A percentile compares a stretch with the other conserved stretches of the same genome.
phyloP scores from a whole-genome alignment of 805 yeast genomes.

The Pichia thaimueangensis region DNA sequence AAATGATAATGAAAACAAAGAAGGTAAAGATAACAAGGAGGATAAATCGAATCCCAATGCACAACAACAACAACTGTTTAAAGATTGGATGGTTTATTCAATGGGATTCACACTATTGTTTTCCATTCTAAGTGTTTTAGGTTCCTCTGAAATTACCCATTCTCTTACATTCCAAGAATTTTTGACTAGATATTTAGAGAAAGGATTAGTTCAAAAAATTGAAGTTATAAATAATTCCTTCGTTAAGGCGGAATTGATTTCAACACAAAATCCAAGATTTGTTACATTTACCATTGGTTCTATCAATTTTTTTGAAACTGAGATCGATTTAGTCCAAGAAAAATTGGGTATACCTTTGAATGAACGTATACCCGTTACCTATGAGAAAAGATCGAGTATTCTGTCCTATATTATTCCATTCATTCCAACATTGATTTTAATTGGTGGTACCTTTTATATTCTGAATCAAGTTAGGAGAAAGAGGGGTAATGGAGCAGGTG shows the following conservation, averaged over 20 bases:
- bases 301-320: slow-evolving; percentile 79
- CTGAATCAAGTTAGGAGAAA: slow-evolving; percentile 24
- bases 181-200: slow-evolving; percentile 63
- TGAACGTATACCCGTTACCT: slow-evolving; percentile 75
- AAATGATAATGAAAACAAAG: slow-evolving; percentile 6
- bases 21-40: slow-evolving; percentile 8
- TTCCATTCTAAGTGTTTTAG: slow-evolving; percentile 10
- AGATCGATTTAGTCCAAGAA: slow-evolving; percentile 68
- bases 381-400: slow-evolving; percentile 64
- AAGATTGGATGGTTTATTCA: slow-evolving; percentile 25
- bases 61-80: slow-evolving; percentile 14
- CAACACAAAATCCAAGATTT: slow-evolving; percentile 23
- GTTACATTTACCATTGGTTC: slow-evolving; percentile 79
- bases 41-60: slow-evolving; percentile 13
- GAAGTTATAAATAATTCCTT: slow-evolving; percentile 69
- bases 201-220: slow-evolving; percentile 68
- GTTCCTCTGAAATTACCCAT: slow-evolving; percentile 16
- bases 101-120: slow-evolving; percentile 21
- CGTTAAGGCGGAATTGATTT: slow-evolving; percentile 55
- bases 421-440: slow-evolving; percentile 80
- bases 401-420: slow-evolving; percentile 62
- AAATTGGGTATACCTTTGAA: slow-evolving; percentile 54
- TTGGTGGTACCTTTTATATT: slow-evolving; percentile 83
- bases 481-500: slow-evolving; percentile 43
- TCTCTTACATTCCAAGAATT: slow-evolving; percentile 90